Evolutionary conservation across 768 basidiomycete species (phyloP).

Genomic region (Suillus clintonianus): DNA sequence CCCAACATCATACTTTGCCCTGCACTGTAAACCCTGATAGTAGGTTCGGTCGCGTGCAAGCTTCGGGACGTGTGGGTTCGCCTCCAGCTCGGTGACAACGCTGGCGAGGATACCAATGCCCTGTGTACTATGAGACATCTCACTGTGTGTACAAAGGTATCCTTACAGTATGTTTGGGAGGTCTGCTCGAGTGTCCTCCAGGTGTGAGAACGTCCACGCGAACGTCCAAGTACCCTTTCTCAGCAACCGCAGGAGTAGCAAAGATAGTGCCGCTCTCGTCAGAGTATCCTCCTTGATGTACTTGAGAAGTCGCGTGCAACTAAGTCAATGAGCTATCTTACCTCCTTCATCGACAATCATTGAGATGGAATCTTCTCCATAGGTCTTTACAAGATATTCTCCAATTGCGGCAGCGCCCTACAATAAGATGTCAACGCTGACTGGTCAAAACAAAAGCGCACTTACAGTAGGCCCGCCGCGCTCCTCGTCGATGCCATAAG

Average conservation of each 20-base stretch:
- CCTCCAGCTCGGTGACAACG: slow-evolving; percentile 49
- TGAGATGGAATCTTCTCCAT: slow-evolving; percentile 51
- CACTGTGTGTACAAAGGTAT: not conserved
- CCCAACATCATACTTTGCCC: slow-evolving; percentile 39
- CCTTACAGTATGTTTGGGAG: slow-evolving; percentile 52
- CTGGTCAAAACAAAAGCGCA: not conserved
- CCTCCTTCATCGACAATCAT: slow-evolving; percentile 66
- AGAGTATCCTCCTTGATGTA: slow-evolving; percentile 27
- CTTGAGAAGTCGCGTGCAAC: not conserved
- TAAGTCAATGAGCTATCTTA: slow-evolving; percentile 10
- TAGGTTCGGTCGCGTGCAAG: slow-evolving; percentile 28
- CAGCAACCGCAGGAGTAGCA: slow-evolving; percentile 33
- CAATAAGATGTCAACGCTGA: not conserved
- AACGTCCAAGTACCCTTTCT: slow-evolving; percentile 48
- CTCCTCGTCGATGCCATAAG: slow-evolving; percentile 50
- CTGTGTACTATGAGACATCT: slow-evolving; percentile 13
- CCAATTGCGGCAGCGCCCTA: slow-evolving; percentile 48
- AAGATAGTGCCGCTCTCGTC: slow-evolving; percentile 32
- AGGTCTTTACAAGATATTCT: slow-evolving; percentile 39
- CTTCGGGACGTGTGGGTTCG: slow-evolving; percentile 38
- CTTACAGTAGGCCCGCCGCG: slow-evolving; percentile 40
- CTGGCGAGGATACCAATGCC: slow-evolving; percentile 54
- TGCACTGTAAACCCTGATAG: slow-evolving; percentile 41
- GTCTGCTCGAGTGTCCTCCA: slow-evolving; percentile 58
- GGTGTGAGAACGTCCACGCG: slow-evolving; percentile 44